Evolutionary conservation across 2,329 filamentous ascomycete genomes (phyloP).

Genomic region (Pseudogymnoascus pannorum): DNA sequence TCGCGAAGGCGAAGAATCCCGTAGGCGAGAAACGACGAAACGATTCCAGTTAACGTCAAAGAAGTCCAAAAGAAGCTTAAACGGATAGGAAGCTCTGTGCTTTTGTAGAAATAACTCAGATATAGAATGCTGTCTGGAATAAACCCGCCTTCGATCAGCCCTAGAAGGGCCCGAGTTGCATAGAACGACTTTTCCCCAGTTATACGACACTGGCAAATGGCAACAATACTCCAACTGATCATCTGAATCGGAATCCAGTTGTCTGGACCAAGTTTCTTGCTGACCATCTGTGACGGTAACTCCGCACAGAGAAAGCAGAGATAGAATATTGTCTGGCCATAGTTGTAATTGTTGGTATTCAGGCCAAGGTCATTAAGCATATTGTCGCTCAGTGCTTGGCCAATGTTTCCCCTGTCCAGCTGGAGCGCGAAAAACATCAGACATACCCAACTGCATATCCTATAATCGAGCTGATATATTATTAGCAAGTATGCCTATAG

Average conservation of each 20-base stretch:
- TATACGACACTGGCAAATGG: conserved; percentile 38
- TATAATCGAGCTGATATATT: conserved; percentile 7
- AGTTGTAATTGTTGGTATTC: conserved; percentile 39
- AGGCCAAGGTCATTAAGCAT: conserved; percentile 45
- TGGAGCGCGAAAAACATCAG: conserved; percentile 56
- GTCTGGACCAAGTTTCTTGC: conserved; percentile 35
- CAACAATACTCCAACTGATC: conserved; percentile 36
- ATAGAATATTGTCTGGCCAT: conserved; percentile 48
- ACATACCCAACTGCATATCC: conserved; percentile 35
- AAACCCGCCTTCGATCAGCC: conserved; percentile 37
- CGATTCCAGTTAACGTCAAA: conserved; percentile 43
- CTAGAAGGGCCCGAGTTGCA: conserved; percentile 33
- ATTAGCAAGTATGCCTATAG: background rate
- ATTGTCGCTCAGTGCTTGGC: conserved; percentile 52
- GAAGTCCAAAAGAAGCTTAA: conserved; percentile 62
- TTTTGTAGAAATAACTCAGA: background rate
- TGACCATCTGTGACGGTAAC: conserved; percentile 48
- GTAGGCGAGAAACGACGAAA: conserved; percentile 48
- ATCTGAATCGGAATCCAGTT: conserved; percentile 46
- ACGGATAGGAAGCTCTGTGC: conserved; percentile 50
- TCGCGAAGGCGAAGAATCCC: conserved; percentile 49
- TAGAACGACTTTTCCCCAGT: conserved; percentile 37
- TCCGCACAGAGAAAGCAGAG: conserved; percentile 49
- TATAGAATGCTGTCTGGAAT: conserved; percentile 40
- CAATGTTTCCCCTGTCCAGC: conserved; percentile 51